Evolutionary conservation across 768 basidiomycete genomes (phyloP).

Genomic region (Calocybe cyanea): DNA sequence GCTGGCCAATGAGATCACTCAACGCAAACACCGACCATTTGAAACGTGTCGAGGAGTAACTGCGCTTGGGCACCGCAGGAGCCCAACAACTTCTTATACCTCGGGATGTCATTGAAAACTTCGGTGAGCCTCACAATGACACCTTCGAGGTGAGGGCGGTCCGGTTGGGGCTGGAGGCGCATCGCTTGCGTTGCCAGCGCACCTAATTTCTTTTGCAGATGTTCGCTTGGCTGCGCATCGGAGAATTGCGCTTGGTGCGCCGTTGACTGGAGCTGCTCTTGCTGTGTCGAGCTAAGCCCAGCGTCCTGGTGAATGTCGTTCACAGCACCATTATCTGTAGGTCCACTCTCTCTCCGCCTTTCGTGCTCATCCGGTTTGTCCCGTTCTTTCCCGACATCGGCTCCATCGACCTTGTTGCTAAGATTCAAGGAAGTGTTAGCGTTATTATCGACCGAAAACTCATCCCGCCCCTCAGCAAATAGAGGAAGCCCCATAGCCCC

Average conservation of each 20-base stretch:
- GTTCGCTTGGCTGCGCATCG: too few species aligned
- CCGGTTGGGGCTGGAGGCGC: too few species aligned
- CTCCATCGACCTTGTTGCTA: neutral
- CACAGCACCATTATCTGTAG: constrained; percentile 18
- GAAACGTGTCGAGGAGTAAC: too few species aligned
- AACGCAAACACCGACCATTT: too few species aligned
- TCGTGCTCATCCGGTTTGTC: constrained; percentile 17
- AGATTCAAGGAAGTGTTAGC: neutral
- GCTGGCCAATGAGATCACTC: too few species aligned
- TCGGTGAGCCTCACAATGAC: too few species aligned
- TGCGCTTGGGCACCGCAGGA: too few species aligned
- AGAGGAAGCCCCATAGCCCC: constrained; percentile 84
- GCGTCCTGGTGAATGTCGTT: constrained; percentile 27
- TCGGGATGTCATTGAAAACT: too few species aligned
- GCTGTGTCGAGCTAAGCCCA: constrained; percentile 24
- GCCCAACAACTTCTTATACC: too few species aligned
- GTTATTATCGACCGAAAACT: constrained; percentile 23
- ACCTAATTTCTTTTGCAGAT: too few species aligned
- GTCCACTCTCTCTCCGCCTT: constrained; percentile 9
- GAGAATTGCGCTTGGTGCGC: neutral
- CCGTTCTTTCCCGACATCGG: constrained; percentile 14
- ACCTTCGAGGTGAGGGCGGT: too few species aligned
- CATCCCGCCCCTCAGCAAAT: constrained; percentile 69
- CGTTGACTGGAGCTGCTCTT: constrained; percentile 21
- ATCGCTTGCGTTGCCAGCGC: too few species aligned